Percentiles rank a stretch among this genome's conserved stretches.
These are phyloP conservation scores for Globisporangium echinulatum DNA, from an alignment of 352 stramenopile genomes.

Conservation along the genomic window DNA sequence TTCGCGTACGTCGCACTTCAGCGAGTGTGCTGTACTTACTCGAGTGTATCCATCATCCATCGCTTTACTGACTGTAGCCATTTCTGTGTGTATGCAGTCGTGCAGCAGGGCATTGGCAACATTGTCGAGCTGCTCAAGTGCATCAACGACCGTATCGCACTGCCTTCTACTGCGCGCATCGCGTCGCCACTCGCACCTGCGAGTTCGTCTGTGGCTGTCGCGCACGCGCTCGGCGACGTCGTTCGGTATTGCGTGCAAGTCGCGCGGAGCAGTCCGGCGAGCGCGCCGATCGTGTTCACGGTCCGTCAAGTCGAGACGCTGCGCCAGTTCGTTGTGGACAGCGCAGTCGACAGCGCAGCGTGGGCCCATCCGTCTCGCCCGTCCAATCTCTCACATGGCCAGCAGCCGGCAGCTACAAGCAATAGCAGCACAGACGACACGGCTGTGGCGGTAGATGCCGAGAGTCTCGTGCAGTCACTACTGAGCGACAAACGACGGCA, in stretches of 20 bases:
- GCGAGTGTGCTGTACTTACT: not conserved
- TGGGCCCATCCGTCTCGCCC: not conserved
- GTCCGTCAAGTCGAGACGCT: constrained; percentile 24
- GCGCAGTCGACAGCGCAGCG: not conserved
- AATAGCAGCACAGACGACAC: no score
- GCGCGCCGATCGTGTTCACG: constrained; percentile 16
- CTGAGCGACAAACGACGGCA: not conserved
- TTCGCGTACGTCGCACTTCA: constrained; percentile 23
- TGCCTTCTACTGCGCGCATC: constrained; percentile 5
- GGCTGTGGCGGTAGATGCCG: not conserved
- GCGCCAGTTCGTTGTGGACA: constrained; percentile 25
- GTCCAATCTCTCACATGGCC: no score
- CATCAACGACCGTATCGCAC: constrained; percentile 26
- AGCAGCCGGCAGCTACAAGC: no score
- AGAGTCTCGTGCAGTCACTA: not conserved
- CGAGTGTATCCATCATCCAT: not conserved
- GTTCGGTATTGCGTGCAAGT: constrained; percentile 11
- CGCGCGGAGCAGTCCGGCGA: constrained; percentile 6
- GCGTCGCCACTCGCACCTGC: constrained; percentile 10
- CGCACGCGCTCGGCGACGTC: constrained; percentile 3
- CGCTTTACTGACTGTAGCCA: not conserved
- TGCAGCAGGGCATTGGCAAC: constrained; percentile 51
- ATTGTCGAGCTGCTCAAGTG: constrained; percentile 50
- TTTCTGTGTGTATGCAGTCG: not conserved
- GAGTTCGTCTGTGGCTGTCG: not conserved